Evolutionary conservation across 2,329 filamentous ascomycete genomes (phyloP).

Genomic region (Neonectria sp.): DNA sequence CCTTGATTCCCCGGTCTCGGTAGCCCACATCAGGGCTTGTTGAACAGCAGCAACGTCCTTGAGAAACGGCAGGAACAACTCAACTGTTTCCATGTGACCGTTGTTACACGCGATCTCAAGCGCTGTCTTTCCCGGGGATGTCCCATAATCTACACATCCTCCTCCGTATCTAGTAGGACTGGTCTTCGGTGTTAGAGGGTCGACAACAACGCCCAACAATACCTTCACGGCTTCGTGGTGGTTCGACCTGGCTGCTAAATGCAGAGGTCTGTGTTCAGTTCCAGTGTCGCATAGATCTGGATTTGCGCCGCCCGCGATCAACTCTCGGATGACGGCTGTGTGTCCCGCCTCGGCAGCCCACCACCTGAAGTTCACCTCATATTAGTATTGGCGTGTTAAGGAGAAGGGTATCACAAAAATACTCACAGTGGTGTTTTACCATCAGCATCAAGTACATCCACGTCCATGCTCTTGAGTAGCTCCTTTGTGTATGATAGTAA

Average conservation of each 20-base stretch:
- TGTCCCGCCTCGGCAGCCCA: conserved; percentile 47
- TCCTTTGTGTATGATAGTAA: conserved; percentile 37
- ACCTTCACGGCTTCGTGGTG: conserved; percentile 41
- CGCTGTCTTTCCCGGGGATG: conserved; percentile 44
- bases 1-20: conserved; percentile 27
- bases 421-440: conserved; percentile 45
- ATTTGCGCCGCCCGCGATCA: conserved; percentile 47
- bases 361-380: conserved; percentile 22
- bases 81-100: conserved; percentile 46
- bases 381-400: conserved; percentile 5
- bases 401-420: not conserved
- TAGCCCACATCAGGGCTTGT: conserved; percentile 48
- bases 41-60: conserved; percentile 41
- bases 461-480: conserved; percentile 31
- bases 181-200: conserved; percentile 50
- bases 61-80: conserved; percentile 48
- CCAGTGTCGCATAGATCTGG: conserved; percentile 36
- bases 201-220: conserved; percentile 54
- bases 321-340: conserved; percentile 25
- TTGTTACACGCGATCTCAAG: conserved; percentile 50
- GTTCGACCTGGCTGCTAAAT: conserved; percentile 52
- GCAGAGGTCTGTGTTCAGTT: conserved; percentile 52
- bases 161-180: not conserved
- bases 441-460: conserved; percentile 31
- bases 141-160: conserved; percentile 34